A percentile compares a stretch with the other conserved stretches of the same genome.
These are phyloP conservation scores for Ophiostoma sp. DNA, from an alignment of 2,329 filamentous ascomycete species.

Conservation along the genomic window DNA sequence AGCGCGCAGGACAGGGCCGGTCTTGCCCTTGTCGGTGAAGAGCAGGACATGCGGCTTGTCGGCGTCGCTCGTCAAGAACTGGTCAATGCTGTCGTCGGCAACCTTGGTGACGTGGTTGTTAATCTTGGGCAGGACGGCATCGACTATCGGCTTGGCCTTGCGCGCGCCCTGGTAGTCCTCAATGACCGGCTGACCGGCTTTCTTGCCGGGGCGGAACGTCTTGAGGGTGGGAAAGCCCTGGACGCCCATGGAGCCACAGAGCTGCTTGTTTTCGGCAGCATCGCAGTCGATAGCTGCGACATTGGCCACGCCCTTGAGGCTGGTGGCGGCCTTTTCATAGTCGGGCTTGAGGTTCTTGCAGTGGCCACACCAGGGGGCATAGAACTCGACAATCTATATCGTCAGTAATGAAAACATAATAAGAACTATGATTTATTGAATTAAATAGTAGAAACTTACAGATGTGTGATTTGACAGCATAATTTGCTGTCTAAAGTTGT, in stretches of 20 bases:
- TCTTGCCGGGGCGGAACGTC: slow-evolving; percentile 78
- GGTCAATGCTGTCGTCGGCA: slow-evolving; percentile 70
- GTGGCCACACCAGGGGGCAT: slow-evolving; percentile 96
- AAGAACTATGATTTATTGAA: background rate
- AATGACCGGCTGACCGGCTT: slow-evolving; percentile 66
- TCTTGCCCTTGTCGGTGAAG: slow-evolving; percentile 85
- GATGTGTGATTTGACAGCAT: slow-evolving; percentile 86
- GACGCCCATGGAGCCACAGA: slow-evolving; percentile 81
- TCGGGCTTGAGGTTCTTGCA: slow-evolving; percentile 93
- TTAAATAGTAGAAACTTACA: slow-evolving; percentile 47
- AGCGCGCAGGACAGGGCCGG: slow-evolving; percentile 60
- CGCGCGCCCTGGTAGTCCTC: slow-evolving; percentile 88
- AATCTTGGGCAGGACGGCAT: slow-evolving; percentile 79
- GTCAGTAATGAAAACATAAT: background rate
- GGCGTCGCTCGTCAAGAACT: slow-evolving; percentile 63
- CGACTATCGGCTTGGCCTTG: slow-evolving; percentile 79
- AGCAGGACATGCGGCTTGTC: slow-evolving; percentile 80
- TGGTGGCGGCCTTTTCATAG: slow-evolving; percentile 89
- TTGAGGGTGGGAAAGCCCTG: slow-evolving; percentile 95
- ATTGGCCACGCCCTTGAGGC: slow-evolving; percentile 84
- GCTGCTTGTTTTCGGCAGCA: slow-evolving; percentile 81
- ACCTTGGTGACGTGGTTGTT: slow-evolving; percentile 84
- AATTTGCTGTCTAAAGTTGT: slow-evolving; percentile 77
- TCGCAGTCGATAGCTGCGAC: slow-evolving; percentile 95
- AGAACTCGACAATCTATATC: slow-evolving; percentile 69